Evolutionary conservation across 768 basidiomycete genomes (phyloP).

Genomic region (Rhodotorula diobovata): DNA sequence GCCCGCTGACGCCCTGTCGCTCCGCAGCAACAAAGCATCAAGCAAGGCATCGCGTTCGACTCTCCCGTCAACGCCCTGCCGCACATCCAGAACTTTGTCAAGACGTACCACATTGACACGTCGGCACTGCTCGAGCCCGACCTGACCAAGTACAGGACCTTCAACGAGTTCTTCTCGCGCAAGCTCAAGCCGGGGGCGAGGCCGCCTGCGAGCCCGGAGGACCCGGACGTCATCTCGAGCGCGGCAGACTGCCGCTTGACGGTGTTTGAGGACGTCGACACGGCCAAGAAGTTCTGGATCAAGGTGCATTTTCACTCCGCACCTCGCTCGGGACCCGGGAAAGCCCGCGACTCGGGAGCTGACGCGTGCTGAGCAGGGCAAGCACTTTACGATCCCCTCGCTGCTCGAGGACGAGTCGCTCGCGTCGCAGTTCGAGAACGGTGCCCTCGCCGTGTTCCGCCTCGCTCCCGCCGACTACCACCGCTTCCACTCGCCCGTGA

Average conservation of each 20-base stretch:
- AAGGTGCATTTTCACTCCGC: conserved; percentile 12
- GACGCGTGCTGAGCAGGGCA: conserved; percentile 58
- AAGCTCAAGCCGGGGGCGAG: conserved; percentile 58
- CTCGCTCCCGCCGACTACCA: conserved; percentile 87
- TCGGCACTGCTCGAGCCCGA: conserved; percentile 65
- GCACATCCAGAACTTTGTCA: conserved; percentile 48
- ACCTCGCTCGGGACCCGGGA: not conserved
- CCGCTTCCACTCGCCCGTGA: conserved; percentile 71
- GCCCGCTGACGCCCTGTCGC: not conserved
- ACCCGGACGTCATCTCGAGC: conserved; percentile 57
- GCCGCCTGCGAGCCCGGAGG: conserved; percentile 57
- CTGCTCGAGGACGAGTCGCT: conserved; percentile 57
- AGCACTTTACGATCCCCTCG: conserved; percentile 60
- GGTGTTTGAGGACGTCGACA: conserved; percentile 58
- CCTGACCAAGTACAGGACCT: conserved; percentile 58
- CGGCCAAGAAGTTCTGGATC: conserved; percentile 64
- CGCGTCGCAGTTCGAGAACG: conserved; percentile 43
- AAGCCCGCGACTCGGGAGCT: not conserved
- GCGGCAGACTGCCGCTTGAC: conserved; percentile 70
- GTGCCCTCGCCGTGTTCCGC: conserved; percentile 61
- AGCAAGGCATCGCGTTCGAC: conserved; percentile 32
- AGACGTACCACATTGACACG: conserved; percentile 51
- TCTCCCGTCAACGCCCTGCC: conserved; percentile 40
- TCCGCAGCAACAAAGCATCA: conserved; percentile 11
- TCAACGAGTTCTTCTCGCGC: conserved; percentile 73